Conservation (phyloP, 202 grass and related monocot species). For the Panicum virgatum region DNA sequence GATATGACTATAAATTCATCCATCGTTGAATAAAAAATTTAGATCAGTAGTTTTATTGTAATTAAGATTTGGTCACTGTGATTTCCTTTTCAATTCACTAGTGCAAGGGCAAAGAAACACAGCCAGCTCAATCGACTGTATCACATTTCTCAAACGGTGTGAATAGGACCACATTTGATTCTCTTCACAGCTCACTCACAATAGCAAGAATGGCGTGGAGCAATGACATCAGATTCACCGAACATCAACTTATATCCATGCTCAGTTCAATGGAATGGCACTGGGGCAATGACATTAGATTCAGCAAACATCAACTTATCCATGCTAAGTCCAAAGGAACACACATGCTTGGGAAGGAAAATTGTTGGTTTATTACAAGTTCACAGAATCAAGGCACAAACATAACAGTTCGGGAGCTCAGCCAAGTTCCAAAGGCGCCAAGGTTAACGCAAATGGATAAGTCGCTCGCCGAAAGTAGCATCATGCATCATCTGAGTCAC, state of each 20-base stretch:
- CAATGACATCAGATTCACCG: not conserved
- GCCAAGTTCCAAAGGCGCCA: not conserved
- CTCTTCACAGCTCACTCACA: too few relatives aligned
- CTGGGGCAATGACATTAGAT: not conserved
- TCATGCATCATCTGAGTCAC: not conserved
- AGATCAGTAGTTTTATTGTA: too few relatives aligned
- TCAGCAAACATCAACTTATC: not conserved
- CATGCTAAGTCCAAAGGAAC: not conserved
- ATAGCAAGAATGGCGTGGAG: too few relatives aligned
- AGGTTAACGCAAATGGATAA: not conserved
- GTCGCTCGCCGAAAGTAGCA: not conserved
- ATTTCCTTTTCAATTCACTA: too few relatives aligned
- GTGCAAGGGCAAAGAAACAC: too few relatives aligned
- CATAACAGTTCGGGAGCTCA: constrained; percentile 4
- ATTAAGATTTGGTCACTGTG: too few relatives aligned
- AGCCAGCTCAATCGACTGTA: too few relatives aligned
- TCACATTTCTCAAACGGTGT: too few relatives aligned
- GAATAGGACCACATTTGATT: too few relatives aligned
- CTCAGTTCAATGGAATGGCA: too few relatives aligned
- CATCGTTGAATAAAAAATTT: too few relatives aligned
- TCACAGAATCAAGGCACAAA: not conserved
- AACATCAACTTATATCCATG: not conserved
- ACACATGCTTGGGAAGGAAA: not conserved
- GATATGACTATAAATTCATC: too few relatives aligned
- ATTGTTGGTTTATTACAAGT: constrained; percentile 24